phyloP scores from a whole-genome alignment of 768 basidiomycete genomes.

The Suillus sp. region DNA sequence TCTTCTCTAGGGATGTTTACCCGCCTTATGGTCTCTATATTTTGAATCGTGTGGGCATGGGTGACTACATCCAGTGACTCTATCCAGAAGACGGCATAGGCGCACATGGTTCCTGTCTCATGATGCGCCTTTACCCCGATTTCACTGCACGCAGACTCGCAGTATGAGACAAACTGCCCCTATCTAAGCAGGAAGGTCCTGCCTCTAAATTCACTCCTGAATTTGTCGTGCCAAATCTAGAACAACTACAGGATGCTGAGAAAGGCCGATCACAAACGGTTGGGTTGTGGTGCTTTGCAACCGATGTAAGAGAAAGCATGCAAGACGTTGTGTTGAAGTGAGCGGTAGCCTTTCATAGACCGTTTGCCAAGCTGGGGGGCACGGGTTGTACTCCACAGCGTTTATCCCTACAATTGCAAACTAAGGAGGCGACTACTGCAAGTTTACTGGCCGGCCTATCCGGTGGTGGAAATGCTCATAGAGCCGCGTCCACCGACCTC shows the following conservation, averaged over 20 bases:
- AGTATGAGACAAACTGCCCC: slow-evolving; percentile 30
- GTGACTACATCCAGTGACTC: slow-evolving; percentile 74
- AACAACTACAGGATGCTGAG: slow-evolving; percentile 45
- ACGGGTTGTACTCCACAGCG: slow-evolving; percentile 13
- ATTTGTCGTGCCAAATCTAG: slow-evolving; percentile 46
- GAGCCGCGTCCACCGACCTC: slow-evolving; percentile 34
- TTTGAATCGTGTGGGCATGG: slow-evolving; percentile 77
- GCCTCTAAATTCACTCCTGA: slow-evolving; percentile 52
- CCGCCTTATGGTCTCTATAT: slow-evolving; percentile 86
- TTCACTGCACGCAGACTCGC: slow-evolving; percentile 56
- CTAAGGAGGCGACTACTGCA: slow-evolving; percentile 38
- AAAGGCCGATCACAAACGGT: slow-evolving; percentile 62
- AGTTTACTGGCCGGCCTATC: slow-evolving; percentile 49
- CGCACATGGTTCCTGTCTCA: slow-evolving; percentile 62
- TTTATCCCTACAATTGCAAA: slow-evolving; percentile 13
- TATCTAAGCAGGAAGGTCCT: slow-evolving; percentile 30
- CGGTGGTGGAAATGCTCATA: slow-evolving; percentile 18
- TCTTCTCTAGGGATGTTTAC: slow-evolving; percentile 58
- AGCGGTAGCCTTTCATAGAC: slow-evolving; percentile 33
- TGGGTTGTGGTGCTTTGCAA: slow-evolving; percentile 76
- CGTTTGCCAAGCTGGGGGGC: slow-evolving; percentile 41
- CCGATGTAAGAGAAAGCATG: slow-evolving; percentile 70
- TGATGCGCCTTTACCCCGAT: slow-evolving; percentile 73
- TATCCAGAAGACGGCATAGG: slow-evolving; percentile 77
- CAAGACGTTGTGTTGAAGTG: slow-evolving; percentile 71